Conservation (phyloP, 73 alveolate species). For the Paramecium sonneborni region DNA sequence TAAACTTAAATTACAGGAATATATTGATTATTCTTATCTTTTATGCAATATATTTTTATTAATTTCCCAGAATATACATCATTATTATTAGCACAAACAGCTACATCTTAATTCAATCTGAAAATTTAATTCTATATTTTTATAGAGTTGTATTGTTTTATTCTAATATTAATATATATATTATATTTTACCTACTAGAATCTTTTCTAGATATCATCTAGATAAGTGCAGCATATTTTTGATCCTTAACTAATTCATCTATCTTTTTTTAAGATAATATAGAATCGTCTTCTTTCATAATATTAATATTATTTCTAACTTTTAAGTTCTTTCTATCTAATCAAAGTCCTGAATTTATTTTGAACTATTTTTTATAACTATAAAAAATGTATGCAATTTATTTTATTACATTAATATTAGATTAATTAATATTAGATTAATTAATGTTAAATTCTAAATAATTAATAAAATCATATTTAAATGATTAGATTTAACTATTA, state of each 20-base stretch:
- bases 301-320: not conserved
- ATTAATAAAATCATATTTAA: too few relatives aligned
- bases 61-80: conserved; percentile 36
- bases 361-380: not conserved
- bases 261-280: not conserved
- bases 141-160: not conserved
- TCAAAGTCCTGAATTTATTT: not conserved
- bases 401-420: not conserved
- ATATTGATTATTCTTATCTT: not conserved
- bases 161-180: not conserved
- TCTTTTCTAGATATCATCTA: not conserved
- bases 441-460: too few relatives aligned
- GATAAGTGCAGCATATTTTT: not conserved
- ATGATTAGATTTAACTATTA: too few relatives aligned
- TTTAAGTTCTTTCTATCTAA: not conserved
- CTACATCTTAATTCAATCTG: conserved; percentile 22
- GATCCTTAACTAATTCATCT: not conserved
- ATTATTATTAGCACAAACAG: conserved; percentile 34
- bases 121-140: not conserved
- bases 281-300: not conserved
- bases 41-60: not conserved
- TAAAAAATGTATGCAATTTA: not conserved
- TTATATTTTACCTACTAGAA: not conserved
- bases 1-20: conserved; percentile 82
- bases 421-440: too few relatives aligned